Percentiles rank a stretch among this genome's conserved stretches.
phyloP scores from a whole-genome alignment of 371 early-diverging fungal species.

The Syncephalastrum racemosum region DNA sequence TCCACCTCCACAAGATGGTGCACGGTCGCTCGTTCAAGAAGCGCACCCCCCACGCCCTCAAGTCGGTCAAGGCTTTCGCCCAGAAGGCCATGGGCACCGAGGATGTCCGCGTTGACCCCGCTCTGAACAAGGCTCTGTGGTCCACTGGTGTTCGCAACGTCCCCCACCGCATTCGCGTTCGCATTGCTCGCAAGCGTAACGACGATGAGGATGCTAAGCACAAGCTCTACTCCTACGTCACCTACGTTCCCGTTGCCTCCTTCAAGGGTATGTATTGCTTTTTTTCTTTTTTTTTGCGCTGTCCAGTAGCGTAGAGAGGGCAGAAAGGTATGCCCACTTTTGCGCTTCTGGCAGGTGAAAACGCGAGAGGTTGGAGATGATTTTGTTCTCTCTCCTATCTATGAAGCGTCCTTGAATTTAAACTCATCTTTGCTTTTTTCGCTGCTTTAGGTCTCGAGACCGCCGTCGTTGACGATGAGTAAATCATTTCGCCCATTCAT shows the following conservation, averaged over 20 bases:
- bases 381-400: constrained; percentile 10
- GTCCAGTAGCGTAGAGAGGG: constrained; percentile 10
- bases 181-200: constrained; percentile 91
- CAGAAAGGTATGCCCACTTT: neutral
- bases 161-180: constrained; percentile 92
- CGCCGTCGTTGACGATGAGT: constrained; percentile 30
- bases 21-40: constrained; percentile 83
- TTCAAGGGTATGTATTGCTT: constrained; percentile 71
- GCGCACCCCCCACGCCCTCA: constrained; percentile 93
- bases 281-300: constrained; percentile 8
- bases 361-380: constrained; percentile 18
- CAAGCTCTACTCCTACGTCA: constrained; percentile 92
- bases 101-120: constrained; percentile 81
- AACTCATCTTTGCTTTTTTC: neutral
- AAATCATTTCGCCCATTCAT: constrained; percentile 12
- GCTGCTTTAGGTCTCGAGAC: constrained; percentile 24
- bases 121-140: constrained; percentile 88
- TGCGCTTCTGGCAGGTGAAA: constrained; percentile 10
- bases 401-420: constrained; percentile 4
- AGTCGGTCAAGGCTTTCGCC: constrained; percentile 89
- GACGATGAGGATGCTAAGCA: constrained; percentile 93
- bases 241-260: constrained; percentile 80
- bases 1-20: constrained; percentile 93
- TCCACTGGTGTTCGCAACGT: constrained; percentile 87
- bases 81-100: constrained; percentile 87